These are phyloP conservation scores for Zymoseptoria pseudotritici DNA, from an alignment of 2,329 filamentous ascomycete genomes.

Conservation along the genomic window DNA sequence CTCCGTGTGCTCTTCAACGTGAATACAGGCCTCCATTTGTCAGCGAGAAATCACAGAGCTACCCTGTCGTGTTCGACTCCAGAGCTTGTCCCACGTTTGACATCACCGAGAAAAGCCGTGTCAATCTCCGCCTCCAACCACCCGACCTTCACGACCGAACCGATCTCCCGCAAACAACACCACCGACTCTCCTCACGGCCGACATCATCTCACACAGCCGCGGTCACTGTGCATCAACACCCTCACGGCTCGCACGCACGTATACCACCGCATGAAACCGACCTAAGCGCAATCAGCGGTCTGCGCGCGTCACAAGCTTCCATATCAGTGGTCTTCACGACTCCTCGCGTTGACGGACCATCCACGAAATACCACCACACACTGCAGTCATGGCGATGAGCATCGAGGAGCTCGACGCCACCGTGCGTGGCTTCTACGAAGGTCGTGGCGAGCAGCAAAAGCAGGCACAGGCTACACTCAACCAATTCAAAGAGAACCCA, in stretches of 20 bases:
- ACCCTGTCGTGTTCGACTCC: background rate
- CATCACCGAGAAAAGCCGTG: background rate
- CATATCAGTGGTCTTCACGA: conserved; percentile 12
- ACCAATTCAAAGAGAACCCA: conserved; percentile 98
- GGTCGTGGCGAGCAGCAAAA: conserved; percentile 95
- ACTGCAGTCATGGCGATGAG: conserved; percentile 52
- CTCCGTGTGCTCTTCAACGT: background rate
- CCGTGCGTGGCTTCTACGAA: conserved; percentile 95
- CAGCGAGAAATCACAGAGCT: background rate
- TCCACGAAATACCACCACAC: conserved; percentile 2
- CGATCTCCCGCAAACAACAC: conserved; percentile 1
- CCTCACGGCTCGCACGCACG: conserved; percentile 2
- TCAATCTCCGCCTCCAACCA: conserved; percentile 2
- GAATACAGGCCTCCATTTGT: background rate
- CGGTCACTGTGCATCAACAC: conserved; percentile 1
- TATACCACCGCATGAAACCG: conserved; percentile 21
- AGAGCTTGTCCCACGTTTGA: background rate
- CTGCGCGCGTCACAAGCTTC: conserved; percentile 24
- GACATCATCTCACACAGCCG: conserved; percentile 2
- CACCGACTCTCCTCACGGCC: background rate
- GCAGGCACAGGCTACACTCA: conserved; percentile 83
- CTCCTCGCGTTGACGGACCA: conserved; percentile 17
- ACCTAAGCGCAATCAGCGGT: conserved; percentile 21
- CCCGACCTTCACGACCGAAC: conserved; percentile 2
- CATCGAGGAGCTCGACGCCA: conserved; percentile 92